Percentiles rank a stretch among this genome's conserved stretches.
phyloP scores from a whole-genome alignment of 495 filamentous ascomycete species.

The Melanomma pulvis-pyrius region DNA sequence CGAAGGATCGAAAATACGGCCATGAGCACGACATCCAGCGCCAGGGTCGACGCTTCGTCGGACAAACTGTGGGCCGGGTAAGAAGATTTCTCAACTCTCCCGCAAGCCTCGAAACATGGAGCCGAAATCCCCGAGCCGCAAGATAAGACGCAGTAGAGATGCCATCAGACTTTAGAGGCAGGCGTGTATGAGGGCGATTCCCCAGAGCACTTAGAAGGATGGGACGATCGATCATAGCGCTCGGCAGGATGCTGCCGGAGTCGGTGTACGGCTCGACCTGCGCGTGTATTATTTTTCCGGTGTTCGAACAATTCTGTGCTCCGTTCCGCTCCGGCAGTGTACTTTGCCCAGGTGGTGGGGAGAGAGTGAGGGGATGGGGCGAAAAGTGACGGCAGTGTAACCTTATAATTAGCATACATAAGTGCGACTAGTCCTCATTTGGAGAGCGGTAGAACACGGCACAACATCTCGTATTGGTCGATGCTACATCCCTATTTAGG shows the following conservation, averaged over 20 bases:
- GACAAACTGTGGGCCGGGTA: neutral
- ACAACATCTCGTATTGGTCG: too few species aligned
- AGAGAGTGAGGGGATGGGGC: neutral
- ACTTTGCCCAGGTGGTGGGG: neutral
- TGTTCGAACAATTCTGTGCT: neutral
- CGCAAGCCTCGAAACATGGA: neutral
- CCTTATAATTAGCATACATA: neutral
- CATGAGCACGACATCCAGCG: neutral
- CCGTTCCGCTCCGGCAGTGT: constrained; percentile 14
- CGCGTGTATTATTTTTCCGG: constrained; percentile 12
- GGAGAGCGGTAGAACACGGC: too few species aligned
- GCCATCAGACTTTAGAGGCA: constrained; percentile 11
- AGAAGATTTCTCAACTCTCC: neutral
- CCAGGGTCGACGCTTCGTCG: neutral
- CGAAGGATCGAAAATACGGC: neutral
- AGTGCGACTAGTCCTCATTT: neutral
- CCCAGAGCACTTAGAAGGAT: neutral
- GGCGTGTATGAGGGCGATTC: neutral
- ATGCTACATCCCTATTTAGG: too few species aligned
- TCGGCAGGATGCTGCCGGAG: constrained; percentile 5
- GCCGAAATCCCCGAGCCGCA: neutral
- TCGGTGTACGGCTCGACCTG: constrained; percentile 21
- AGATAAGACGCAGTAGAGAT: constrained; percentile 13
- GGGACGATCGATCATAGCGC: constrained; percentile 25
- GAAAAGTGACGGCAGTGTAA: neutral